Percentiles rank a stretch among this genome's conserved stretches.
These are phyloP conservation scores for Punica granatum DNA, from an alignment of 345 rosid genomes.

Conservation along the genomic window DNA sequence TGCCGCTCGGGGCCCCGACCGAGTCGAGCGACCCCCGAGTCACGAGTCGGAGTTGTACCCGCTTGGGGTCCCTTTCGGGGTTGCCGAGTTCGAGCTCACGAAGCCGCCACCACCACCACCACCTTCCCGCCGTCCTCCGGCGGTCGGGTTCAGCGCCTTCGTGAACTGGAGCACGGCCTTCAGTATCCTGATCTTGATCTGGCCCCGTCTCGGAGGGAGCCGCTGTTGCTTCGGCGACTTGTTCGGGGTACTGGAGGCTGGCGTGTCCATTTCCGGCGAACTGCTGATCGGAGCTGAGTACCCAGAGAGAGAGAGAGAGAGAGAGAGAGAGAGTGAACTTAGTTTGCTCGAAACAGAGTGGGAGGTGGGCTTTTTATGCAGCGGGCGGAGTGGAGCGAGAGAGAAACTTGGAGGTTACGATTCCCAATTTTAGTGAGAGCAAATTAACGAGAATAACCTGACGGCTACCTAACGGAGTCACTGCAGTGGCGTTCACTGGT, in stretches of 20 bases:
- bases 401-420: not conserved
- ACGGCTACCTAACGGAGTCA: no score
- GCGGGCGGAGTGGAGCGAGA: not conserved
- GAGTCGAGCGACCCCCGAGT: not conserved
- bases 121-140: not conserved
- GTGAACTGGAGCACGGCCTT: not conserved
- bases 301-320: not conserved
- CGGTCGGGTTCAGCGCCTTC: not conserved
- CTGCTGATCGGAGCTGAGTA: not conserved
- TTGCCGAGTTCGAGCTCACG: slow-evolving; percentile 6
- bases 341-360: no score
- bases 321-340: not conserved
- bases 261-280: not conserved
- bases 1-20: no score
- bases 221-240: not conserved
- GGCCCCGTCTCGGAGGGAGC: slow-evolving; percentile 8
- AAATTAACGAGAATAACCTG: no score
- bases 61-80: slow-evolving; percentile 1
- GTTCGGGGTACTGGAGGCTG: not conserved
- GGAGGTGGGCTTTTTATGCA: no score
- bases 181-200: slow-evolving; percentile 1
- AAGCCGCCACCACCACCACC: no score
- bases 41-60: slow-evolving; percentile 3
- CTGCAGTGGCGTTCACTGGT: no score
- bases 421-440: no score